Evolutionary conservation across 2,329 filamentous ascomycete species (phyloP).

Genomic region (Verticillium alfalfae): DNA sequence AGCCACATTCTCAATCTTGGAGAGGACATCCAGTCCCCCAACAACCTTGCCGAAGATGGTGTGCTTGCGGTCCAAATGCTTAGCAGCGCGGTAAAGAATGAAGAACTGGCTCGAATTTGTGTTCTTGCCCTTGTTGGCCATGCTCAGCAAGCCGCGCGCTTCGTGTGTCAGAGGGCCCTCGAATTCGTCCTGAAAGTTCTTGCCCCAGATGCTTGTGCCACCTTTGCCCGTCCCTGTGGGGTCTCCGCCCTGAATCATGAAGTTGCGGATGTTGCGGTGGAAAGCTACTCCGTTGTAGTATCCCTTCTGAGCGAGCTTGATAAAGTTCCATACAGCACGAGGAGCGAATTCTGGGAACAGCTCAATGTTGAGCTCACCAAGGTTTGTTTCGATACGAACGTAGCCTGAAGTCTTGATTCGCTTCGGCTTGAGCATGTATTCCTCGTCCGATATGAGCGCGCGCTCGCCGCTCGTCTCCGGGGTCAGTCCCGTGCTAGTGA

Average conservation of each 20-base stretch:
- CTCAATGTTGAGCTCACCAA: conserved; percentile 82
- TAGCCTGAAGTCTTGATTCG: conserved; percentile 89
- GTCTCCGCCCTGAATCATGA: conserved; percentile 98
- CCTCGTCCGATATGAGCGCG: conserved; percentile 84
- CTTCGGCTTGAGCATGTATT: conserved; percentile 91
- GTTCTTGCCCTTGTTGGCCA: conserved; percentile 99
- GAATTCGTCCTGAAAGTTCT: conserved; percentile 90
- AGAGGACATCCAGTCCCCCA: conserved; percentile 66
- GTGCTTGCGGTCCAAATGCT: conserved; percentile 90
- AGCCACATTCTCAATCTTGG: conserved; percentile 70
- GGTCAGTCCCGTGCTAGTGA: conserved; percentile 90
- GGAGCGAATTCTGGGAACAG: conserved; percentile 88
- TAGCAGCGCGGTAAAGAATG: conserved; percentile 78
- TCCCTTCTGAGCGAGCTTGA: conserved; percentile 78
- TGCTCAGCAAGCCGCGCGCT: conserved; percentile 72
- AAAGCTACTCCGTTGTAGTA: conserved; percentile 84
- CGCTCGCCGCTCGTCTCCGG: conserved; percentile 85
- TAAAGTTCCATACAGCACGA: conserved; percentile 95
- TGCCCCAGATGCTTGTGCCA: conserved; percentile 88
- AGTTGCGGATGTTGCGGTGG: conserved; percentile 89
- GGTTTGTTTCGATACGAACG: conserved; percentile 79
- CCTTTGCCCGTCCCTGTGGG: conserved; percentile 87
- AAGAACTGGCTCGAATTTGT: conserved; percentile 96
- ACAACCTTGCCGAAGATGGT: conserved; percentile 92
- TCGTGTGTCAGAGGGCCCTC: conserved; percentile 86